Conservation (phyloP, 257 asterid genomes). For the Solanum sejunctum region DNA sequence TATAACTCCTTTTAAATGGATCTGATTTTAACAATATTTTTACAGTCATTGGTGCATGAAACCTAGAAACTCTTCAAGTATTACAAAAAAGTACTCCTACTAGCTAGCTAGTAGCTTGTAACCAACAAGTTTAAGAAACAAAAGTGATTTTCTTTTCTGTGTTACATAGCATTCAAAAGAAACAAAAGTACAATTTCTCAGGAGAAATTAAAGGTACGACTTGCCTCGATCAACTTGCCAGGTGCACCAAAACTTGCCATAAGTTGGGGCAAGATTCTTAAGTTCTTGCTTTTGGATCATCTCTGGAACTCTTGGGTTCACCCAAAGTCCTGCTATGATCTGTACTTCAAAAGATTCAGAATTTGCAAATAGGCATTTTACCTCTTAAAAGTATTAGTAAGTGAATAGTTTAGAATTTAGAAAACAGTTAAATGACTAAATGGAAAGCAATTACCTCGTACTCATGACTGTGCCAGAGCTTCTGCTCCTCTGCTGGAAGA, state of each 20-base stretch:
- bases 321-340: slow-evolving; percentile 72
- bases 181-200: background rate
- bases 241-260: slow-evolving; percentile 94
- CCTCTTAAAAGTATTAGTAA: background rate
- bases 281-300: slow-evolving; percentile 46
- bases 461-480: slow-evolving; percentile 82
- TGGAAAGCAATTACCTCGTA: slow-evolving; percentile 29
- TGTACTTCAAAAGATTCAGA: background rate
- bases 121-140: too few relatives aligned
- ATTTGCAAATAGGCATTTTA: background rate
- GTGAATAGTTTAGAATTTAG: background rate
- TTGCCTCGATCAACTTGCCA: slow-evolving; percentile 87
- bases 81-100: too few relatives aligned
- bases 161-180: background rate
- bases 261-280: slow-evolving; percentile 37
- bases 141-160: background rate
- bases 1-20: too few relatives aligned
- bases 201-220: background rate
- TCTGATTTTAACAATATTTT: too few relatives aligned
- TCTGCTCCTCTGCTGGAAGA: slow-evolving; percentile 65
- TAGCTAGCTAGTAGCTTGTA: too few relatives aligned
- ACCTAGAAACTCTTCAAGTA: too few relatives aligned
- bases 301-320: slow-evolving; percentile 67
- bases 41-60: too few relatives aligned
- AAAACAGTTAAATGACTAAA: background rate